Base-by-base conservation (phyloP, 2,329 filamentous ascomycete species). In the Epichloe coenophiala region DNA sequence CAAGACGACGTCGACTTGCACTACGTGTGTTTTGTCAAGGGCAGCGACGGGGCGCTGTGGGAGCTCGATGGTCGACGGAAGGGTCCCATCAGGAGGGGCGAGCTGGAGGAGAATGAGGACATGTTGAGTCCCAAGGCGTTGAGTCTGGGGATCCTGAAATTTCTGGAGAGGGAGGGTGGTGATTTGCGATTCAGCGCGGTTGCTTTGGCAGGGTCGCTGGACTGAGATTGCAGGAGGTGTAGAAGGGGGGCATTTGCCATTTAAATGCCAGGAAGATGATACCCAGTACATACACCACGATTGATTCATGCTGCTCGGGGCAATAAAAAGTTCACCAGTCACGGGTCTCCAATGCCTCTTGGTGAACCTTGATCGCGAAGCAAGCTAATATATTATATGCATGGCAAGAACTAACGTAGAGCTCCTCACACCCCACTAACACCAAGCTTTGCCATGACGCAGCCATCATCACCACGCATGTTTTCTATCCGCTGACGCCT, bases 21-120 rank as follows among this genome's bases (percentile, higher is more conserved):
- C 71, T 97, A 95, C 65, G 91, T 97, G 45, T 93, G 88, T 62
- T 98, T 97, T 67, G 86, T 93, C 48, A 93, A 90, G 71, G 73
- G 73, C 35, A 69, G 68, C 48, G 81, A 86, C 64, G 83, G 83
- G 50, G 77, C 64, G 12, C 60, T 81, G 38, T 81, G 77, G 76
- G 78, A 81, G 69, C 71, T 81, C 11, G 78, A 81, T 58, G 78
- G 78, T 3, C 68, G 77, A 47, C 62, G 75, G 51, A 80, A 78
- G 64, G 78, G 78, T 0, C 78, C 78, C 7, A 68, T 81, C 33
- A 63, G 68, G 40, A 65, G 77, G 23, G 84, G 83, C 0, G 61
- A 68, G 42, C 64, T 90, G 48, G 71, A 60, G 0, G 66, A 68
- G 1, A 72, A 74, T 38, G 85, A 89, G 64, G 85, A 91, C 66